Conservation (phyloP, 1,284 basidiomycete genomes). For the Anthracocystis setariae region DNA sequence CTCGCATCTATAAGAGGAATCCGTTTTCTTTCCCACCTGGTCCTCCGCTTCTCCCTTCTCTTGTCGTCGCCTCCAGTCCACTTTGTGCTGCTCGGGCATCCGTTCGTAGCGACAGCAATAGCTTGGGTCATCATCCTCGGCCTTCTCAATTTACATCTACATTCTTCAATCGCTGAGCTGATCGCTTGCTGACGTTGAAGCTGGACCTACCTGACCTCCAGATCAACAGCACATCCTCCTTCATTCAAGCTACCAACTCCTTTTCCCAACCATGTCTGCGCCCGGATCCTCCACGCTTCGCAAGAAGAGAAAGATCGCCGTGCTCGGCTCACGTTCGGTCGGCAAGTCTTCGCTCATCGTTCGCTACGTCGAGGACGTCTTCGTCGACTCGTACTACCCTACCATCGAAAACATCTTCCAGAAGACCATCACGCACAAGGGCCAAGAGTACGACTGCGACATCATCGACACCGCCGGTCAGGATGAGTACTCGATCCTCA, state of each 20-base stretch:
- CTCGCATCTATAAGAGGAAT: not conserved
- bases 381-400: slow-evolving; percentile 87
- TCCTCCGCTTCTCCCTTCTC: not conserved
- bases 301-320: slow-evolving; percentile 67
- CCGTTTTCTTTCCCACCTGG: not conserved
- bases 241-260: too few relatives aligned
- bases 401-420: slow-evolving; percentile 91
- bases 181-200: too few relatives aligned
- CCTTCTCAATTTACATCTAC: too few relatives aligned
- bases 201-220: too few relatives aligned
- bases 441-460: slow-evolving; percentile 89
- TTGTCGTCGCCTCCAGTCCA: not conserved
- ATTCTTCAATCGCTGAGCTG: too few relatives aligned
- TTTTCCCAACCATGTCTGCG: slow-evolving; percentile 39
- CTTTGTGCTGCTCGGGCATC: too few relatives aligned
- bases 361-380: slow-evolving; percentile 67
- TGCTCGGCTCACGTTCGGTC: slow-evolving; percentile 66
- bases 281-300: slow-evolving; percentile 52
- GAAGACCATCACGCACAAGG: slow-evolving; percentile 85
- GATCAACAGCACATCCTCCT: not conserved
- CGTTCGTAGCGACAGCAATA: too few relatives aligned
- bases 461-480: slow-evolving; percentile 98
- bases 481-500: slow-evolving; percentile 86
- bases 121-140: too few relatives aligned
- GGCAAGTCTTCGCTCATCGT: slow-evolving; percentile 76